A percentile compares a stretch with the other conserved stretches of the same genome.
These are phyloP conservation scores for Jatropha multifida DNA, from an alignment of 441 rosid genomes.

Conservation along the genomic window DNA sequence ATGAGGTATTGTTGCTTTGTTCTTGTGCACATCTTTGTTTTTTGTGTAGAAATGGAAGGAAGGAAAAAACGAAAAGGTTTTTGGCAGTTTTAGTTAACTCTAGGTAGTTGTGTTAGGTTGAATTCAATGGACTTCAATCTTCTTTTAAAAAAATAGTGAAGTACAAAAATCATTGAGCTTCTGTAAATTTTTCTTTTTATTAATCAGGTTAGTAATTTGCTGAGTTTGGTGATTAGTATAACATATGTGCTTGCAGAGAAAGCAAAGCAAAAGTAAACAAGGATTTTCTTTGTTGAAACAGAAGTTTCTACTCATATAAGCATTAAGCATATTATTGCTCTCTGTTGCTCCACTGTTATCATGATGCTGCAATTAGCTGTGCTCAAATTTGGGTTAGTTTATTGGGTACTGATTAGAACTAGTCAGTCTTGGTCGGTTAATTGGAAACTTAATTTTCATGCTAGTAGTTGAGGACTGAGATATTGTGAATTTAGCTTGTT, in stretches of 20 bases:
- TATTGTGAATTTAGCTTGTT: neutral
- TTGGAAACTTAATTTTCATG: neutral
- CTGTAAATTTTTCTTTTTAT: neutral
- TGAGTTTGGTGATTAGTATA: neutral
- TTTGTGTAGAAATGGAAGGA: neutral
- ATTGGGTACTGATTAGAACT: neutral
- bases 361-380: neutral
- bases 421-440: neutral
- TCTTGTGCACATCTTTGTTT: neutral
- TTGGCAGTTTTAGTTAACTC: neutral
- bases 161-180: neutral
- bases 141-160: neutral
- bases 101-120: neutral
- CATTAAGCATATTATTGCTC: no score
- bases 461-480: neutral
- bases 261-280: neutral
- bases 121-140: neutral
- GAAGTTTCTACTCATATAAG: neutral
- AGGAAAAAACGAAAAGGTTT: neutral
- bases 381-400: neutral
- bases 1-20: conserved; percentile 55
- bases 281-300: neutral
- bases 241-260: no score
- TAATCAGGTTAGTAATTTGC: neutral
- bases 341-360: neutral